phyloP scores from a whole-genome alignment of 495 filamentous ascomycete genomes.

The Podospora sp. region DNA sequence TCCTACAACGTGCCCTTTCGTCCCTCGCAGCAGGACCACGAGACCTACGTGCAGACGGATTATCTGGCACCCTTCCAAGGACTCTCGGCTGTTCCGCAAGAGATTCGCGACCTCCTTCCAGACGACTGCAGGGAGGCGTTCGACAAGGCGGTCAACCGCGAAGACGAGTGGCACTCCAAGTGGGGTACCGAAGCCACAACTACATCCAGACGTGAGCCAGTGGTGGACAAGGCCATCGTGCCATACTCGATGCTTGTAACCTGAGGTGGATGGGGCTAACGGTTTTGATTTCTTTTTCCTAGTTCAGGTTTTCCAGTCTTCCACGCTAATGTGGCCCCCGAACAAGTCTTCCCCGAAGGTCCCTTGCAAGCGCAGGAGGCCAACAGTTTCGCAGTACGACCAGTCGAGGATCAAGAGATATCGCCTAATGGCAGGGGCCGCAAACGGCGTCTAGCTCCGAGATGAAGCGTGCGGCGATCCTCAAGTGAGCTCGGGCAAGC shows the following conservation, averaged over 20 bases:
- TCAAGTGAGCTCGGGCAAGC: not conserved
- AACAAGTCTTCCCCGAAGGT: not conserved
- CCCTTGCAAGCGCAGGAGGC: not conserved
- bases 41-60: constrained; percentile 28
- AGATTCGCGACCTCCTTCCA: constrained; percentile 70
- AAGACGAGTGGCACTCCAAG: constrained; percentile 69
- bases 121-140: constrained; percentile 72
- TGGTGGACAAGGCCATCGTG: constrained; percentile 60
- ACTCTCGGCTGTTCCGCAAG: constrained; percentile 63
- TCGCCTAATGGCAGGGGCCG: not conserved
- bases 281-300: constrained; percentile 12
- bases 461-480: not conserved
- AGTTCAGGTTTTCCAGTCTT: not conserved
- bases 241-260: constrained; percentile 44
- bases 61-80: constrained; percentile 65
- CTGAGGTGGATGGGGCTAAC: constrained; percentile 12
- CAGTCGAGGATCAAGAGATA: not conserved
- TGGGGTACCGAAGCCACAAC: constrained; percentile 67
- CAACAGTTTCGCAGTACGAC: not conserved
- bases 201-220: constrained; percentile 45
- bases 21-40: constrained; percentile 33
- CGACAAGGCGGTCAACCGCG: constrained; percentile 59
- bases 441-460: not conserved
- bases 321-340: not conserved
- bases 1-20: constrained; percentile 53